These are phyloP conservation scores for Apiospora marii DNA, from an alignment of 2,329 filamentous ascomycete species.

Conservation along the genomic window DNA sequence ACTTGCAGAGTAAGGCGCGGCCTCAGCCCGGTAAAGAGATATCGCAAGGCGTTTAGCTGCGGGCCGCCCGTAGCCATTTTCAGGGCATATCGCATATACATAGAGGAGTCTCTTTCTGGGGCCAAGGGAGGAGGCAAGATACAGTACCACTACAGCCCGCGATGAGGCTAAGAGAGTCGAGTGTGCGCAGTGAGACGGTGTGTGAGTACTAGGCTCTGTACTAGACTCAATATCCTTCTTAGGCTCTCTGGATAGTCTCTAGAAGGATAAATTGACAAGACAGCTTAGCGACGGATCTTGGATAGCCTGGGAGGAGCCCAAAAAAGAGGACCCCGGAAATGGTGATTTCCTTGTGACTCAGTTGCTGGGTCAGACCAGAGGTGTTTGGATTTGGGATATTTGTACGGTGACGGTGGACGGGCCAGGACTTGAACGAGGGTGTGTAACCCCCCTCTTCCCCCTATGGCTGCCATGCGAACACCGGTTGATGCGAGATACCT, in stretches of 20 bases:
- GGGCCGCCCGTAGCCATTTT: constrained; percentile 5
- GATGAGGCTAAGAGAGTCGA: constrained; percentile 1
- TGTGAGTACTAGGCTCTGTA: not conserved
- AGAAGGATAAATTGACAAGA: not conserved
- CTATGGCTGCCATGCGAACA: constrained; percentile 7
- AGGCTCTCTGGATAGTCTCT: constrained; percentile 17
- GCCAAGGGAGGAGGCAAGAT: not conserved
- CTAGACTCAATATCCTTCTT: constrained; percentile 9
- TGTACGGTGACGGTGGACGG: constrained; percentile 1
- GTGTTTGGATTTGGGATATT: constrained; percentile 17
- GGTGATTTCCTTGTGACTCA: constrained; percentile 14
- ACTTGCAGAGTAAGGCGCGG: not conserved
- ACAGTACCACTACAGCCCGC: too few species aligned
- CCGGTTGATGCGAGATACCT: not conserved
- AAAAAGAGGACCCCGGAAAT: constrained; percentile 19
- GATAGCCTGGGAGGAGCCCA: not conserved
- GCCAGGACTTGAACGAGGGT: constrained; percentile 1
- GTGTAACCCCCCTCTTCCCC: not conserved
- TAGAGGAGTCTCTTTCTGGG: not conserved
- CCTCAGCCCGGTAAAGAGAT: not conserved
- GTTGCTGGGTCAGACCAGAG: constrained; percentile 20
- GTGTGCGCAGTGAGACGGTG: constrained; percentile 1
- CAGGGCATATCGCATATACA: not conserved
- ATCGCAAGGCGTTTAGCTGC: not conserved
- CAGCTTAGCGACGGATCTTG: constrained; percentile 16